These are phyloP conservation scores for Torulaspora maleeae DNA, from an alignment of 805 yeast genomes.

Conservation along the genomic window DNA sequence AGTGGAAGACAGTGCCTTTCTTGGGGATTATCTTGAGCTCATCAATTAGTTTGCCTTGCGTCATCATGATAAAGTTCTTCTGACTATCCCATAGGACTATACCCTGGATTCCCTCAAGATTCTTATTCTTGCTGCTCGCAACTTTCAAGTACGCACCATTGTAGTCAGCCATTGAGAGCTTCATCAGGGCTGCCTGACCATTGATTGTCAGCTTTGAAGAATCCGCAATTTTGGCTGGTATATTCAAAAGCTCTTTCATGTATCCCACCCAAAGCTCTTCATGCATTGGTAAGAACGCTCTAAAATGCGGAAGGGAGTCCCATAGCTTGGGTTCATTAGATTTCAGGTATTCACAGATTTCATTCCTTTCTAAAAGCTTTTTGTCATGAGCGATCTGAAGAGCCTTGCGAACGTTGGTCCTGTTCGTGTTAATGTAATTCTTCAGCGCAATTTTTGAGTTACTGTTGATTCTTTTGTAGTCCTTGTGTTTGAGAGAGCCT, in stretches of 20 bases:
- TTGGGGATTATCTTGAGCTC: conserved; percentile 67
- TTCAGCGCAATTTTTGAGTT: conserved; percentile 34
- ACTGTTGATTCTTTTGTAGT: conserved; percentile 27
- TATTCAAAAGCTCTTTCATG: conserved; percentile 50
- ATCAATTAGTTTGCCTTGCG: conserved; percentile 43
- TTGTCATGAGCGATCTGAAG: conserved; percentile 27
- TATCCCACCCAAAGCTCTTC: conserved; percentile 67
- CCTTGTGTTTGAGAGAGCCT: conserved; percentile 16
- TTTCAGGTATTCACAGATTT: conserved; percentile 25
- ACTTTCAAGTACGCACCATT: conserved; percentile 71
- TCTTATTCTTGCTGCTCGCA: conserved; percentile 49
- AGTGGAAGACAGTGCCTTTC: conserved; percentile 56
- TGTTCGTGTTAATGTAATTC: conserved; percentile 23
- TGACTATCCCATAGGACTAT: conserved; percentile 84
- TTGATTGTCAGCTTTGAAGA: conserved; percentile 21
- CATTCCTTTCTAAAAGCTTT: conserved; percentile 14
- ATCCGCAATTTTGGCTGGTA: conserved; percentile 20
- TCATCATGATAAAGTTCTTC: conserved; percentile 57
- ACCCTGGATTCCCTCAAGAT: conserved; percentile 60
- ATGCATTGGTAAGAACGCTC: conserved; percentile 51
- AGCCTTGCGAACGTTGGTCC: conserved; percentile 24
- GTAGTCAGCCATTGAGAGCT: conserved; percentile 72
- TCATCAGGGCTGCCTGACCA: conserved; percentile 41
- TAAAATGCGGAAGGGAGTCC: conserved; percentile 38
- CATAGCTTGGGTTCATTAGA: conserved; percentile 19